Percentiles rank a stretch among this genome's conserved stretches.
Conservation (phyloP, 768 basidiomycete genomes). For the Leccinum disarticulatum region DNA sequence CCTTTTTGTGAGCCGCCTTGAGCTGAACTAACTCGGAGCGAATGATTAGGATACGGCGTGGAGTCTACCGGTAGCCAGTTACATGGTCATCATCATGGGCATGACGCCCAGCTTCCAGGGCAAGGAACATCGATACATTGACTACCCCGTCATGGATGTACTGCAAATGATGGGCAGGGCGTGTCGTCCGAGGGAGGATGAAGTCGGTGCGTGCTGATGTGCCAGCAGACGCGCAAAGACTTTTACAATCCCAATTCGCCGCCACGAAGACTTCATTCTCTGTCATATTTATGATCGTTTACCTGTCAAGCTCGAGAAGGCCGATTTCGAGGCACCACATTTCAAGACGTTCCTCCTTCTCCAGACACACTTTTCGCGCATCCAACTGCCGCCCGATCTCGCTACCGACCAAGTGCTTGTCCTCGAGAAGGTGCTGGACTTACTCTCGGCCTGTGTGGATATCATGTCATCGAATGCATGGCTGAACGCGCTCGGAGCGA, state of each 20-base stretch:
- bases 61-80: constrained; percentile 90
- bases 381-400: constrained; percentile 90
- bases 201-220: constrained; percentile 97
- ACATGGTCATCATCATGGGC: constrained; percentile 99
- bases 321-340: constrained; percentile 90
- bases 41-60: constrained; percentile 82
- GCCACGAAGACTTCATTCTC: constrained; percentile 84
- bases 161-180: constrained; percentile 99
- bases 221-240: constrained; percentile 95
- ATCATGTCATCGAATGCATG: constrained; percentile 77
- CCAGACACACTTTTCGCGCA: too few species aligned
- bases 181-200: constrained; percentile 86
- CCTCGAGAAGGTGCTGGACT: constrained; percentile 85
- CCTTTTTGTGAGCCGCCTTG: background rate
- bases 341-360: constrained; percentile 99
- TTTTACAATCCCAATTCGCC: constrained; percentile 98
- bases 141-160: constrained; percentile 98
- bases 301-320: constrained; percentile 85
- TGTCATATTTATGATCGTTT: constrained; percentile 93
- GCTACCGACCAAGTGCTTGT: constrained; percentile 88
- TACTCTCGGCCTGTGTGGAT: constrained; percentile 93
- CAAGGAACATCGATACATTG: constrained; percentile 96
- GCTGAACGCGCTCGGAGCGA: constrained; percentile 74
- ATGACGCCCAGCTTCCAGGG: constrained; percentile 97
- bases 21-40: background rate